Percentiles rank a stretch among this genome's conserved stretches.
Conservation (phyloP, 1,139 yeast species). For the Insectozyma bohioensis region DNA sequence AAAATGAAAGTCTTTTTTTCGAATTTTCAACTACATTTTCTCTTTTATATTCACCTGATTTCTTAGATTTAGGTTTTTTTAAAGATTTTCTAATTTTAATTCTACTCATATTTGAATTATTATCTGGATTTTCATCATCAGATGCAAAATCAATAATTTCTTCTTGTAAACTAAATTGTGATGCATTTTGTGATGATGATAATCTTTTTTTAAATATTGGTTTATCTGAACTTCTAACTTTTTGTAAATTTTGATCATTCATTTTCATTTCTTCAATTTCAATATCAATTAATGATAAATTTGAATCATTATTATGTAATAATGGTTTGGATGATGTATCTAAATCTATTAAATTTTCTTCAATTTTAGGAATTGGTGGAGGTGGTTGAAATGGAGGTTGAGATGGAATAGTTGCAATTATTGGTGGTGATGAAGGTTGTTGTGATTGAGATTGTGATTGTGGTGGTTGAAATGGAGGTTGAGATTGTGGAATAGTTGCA, state of each 20-base stretch:
- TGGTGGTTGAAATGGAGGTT: background rate
- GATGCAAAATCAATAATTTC: conserved; percentile 51
- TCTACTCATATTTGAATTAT: conserved; percentile 41
- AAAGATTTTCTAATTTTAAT: conserved; percentile 43
- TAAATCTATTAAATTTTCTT: conserved; percentile 3
- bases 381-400: conserved; percentile 1
- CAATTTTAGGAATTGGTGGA: background rate
- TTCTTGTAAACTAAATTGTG: conserved; percentile 38
- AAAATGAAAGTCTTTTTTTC: conserved; percentile 32
- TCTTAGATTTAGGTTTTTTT: conserved; percentile 34
- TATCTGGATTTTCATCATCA: conserved; percentile 46
- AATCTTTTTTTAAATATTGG: conserved; percentile 35
- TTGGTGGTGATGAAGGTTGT: background rate
- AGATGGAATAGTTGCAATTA: too few species aligned
- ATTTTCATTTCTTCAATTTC: conserved; percentile 19
- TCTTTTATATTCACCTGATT: conserved; percentile 34
- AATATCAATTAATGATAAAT: conserved; percentile 33
- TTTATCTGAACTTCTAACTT: conserved; percentile 12
- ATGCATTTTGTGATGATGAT: conserved; percentile 31
- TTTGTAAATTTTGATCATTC: too few species aligned
- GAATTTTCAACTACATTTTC: conserved; percentile 36
- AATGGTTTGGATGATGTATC: conserved; percentile 3
- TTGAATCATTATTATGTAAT: conserved; percentile 18
- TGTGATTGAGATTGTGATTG: background rate
- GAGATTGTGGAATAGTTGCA: too few species aligned